Conservation (phyloP, 805 yeast genomes). For the Ogataea philodendri region DNA sequence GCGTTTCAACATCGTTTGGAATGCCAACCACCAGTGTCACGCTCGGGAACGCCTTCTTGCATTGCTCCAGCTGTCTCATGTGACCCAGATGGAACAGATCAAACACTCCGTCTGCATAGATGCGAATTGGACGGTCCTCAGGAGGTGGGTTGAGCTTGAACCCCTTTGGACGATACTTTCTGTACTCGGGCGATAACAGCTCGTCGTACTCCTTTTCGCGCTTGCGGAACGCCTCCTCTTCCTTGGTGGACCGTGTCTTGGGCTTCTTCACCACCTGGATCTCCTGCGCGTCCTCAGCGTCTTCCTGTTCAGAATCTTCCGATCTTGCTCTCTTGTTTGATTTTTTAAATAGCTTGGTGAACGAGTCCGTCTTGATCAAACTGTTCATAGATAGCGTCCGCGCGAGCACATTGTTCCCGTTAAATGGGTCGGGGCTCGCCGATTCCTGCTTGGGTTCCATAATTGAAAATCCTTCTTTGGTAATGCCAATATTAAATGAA, state of each 20-base stretch:
- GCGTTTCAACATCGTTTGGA: slow-evolving; percentile 88
- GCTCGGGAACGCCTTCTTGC: slow-evolving; percentile 86
- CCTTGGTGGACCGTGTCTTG: slow-evolving; percentile 18
- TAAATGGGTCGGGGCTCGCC: neutral
- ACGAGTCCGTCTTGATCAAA: slow-evolving; percentile 23
- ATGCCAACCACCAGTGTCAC: slow-evolving; percentile 86
- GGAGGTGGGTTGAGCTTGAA: slow-evolving; percentile 81
- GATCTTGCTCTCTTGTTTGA: slow-evolving; percentile 17
- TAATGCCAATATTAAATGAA: too few species aligned
- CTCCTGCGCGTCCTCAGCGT: slow-evolving; percentile 4
- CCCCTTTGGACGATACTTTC: slow-evolving; percentile 80
- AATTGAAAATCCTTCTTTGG: too few species aligned
- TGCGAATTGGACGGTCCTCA: slow-evolving; percentile 76
- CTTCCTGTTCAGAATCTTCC: slow-evolving; percentile 16
- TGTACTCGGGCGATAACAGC: slow-evolving; percentile 62
- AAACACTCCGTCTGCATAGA: slow-evolving; percentile 98
- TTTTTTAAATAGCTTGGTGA: slow-evolving; percentile 25
- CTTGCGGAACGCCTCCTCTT: slow-evolving; percentile 30
- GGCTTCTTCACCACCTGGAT: slow-evolving; percentile 16
- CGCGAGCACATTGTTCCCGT: slow-evolving; percentile 9
- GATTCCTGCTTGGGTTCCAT: slow-evolving; percentile 3
- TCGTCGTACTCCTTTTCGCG: slow-evolving; percentile 62
- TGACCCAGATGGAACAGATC: slow-evolving; percentile 96
- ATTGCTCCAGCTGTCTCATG: slow-evolving; percentile 96
- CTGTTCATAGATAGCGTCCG: slow-evolving; percentile 20